phyloP scores from a whole-genome alignment of 139 green algal species.

The Volvox africanus region DNA sequence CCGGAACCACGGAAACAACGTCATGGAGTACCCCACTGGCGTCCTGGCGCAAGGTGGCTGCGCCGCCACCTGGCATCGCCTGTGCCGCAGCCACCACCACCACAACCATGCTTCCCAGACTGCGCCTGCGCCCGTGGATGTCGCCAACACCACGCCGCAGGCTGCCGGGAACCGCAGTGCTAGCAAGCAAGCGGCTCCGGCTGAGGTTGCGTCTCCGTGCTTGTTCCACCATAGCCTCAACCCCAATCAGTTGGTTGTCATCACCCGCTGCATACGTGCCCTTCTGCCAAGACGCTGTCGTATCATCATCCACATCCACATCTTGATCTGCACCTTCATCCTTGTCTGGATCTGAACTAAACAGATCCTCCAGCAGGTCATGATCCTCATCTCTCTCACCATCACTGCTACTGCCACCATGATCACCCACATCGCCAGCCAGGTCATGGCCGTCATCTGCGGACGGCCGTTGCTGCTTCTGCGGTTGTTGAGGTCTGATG shows the following conservation, averaged over 20 bases:
- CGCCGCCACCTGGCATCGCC: not conserved
- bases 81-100: not conserved
- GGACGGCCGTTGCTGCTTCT: not conserved
- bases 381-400: not conserved
- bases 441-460: not conserved
- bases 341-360: not conserved
- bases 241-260: no score
- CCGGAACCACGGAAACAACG: constrained; percentile 30
- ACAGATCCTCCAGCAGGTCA: not conserved
- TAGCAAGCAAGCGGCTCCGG: no score
- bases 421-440: not conserved
- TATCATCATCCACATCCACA: not conserved
- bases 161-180: no score
- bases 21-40: constrained; percentile 7
- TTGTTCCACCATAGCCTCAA: no score
- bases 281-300: no score
- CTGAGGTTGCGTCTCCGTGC: no score
- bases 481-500: no score
- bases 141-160: no score
- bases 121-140: no score
- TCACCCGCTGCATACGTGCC: no score
- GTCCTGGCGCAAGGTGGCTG: not conserved
- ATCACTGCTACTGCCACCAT: not conserved
- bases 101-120: not conserved
- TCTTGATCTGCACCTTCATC: not conserved